Evolutionary conservation across 345 rosid species (phyloP), one percentile per base, ranked within the genome.

Genomic region (Eucalyptus albens): DNA sequence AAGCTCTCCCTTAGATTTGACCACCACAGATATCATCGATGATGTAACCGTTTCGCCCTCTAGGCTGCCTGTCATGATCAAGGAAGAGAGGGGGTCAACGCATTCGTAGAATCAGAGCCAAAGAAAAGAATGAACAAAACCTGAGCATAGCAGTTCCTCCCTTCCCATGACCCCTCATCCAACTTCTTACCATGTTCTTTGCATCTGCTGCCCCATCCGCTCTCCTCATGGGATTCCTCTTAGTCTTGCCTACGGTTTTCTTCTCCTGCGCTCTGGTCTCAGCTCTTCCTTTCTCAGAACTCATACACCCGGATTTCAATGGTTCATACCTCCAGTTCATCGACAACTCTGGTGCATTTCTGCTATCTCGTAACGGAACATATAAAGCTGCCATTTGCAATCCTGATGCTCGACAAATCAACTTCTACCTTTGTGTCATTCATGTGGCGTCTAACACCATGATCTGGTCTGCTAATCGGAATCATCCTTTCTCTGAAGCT

Each of bases 401-500:
- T 88, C 96, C 96, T 13, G 91, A 60, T 86, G 89, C 88, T 62
- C 93, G 87, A 89, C 92, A 89, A 56, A 53, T 91, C 85, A 89
- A 83, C 89, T 97, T 93, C 90, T 97, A 96, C 95, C 92, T 97
- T 65, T 96, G 96, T 81, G 91, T 97, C 89, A 86, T 95, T 90
- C 99, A 96, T 27, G 95, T 90, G 24, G 92, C 81, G 6, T 96
- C 99, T 90, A 92, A 89, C 89, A 83, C 90, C 60, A 92, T 96
- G 88, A 93, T 96, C 90, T 97, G 99, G 99, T 93, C 99, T 21
- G 97, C 99, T 40, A 96, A 95, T 91, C 95, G 95, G n/a, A 94
- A 94, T 89, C 88, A 86, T 21, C 96, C 99, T 6, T 90, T 97
- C 92, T 94, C 98, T 2, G 90, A 67, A 56, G 93, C 97, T 2